Base-by-base conservation (phyloP, 192 early-diverging fungal genomes). In the Entomortierella parvispora region DNA sequence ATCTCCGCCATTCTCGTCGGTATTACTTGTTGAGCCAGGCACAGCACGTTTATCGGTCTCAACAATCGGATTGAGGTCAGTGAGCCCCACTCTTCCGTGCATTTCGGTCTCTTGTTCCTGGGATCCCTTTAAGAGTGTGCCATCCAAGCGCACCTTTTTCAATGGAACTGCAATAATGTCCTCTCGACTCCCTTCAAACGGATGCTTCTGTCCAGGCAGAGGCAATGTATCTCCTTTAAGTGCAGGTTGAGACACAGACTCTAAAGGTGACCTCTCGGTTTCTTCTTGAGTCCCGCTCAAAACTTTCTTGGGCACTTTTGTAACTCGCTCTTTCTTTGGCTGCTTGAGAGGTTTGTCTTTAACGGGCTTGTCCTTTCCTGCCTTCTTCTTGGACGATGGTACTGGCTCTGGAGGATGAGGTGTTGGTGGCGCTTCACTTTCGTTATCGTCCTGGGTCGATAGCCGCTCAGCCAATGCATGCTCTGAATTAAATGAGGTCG, bases 261-360 rank as follows among this genome's bases (percentile, higher is more conserved):
- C 68, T 10, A n/a, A 25, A 7, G 45, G 48, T 17, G 55, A 59
- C 22, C 20, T 6, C 1, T 20, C 33, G 42, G 54, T 5, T 8
- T 37, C 6, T 18, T 31, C 45, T 4, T 33, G 11, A 12, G 51
- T 46, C 22, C 57, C 52, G 14, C 45, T 25, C 15, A 20, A 14
- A 29, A 43, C 53, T 45, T 76, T 76, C 43, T 71, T 71, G 15
- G 65, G 56, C 47, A 34, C 55, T 25, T 71, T 71, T 22, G 15
- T 7, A 14, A 56, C 59, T 18, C 58, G 58, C 18, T 70, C 69
- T 47, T 77, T 77, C 52, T 65, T 65, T 9, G 45, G 48, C 22
- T 64, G 26, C 23, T 77, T 77, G 25, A 7, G 33, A n/a, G 52
- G 33, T 17, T 68, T 77, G 25, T 77, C 74, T 29, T 77, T 77